Evolutionary conservation across 495 filamentous ascomycete species (phyloP).

Genomic region (Penicillium maclennaniae): DNA sequence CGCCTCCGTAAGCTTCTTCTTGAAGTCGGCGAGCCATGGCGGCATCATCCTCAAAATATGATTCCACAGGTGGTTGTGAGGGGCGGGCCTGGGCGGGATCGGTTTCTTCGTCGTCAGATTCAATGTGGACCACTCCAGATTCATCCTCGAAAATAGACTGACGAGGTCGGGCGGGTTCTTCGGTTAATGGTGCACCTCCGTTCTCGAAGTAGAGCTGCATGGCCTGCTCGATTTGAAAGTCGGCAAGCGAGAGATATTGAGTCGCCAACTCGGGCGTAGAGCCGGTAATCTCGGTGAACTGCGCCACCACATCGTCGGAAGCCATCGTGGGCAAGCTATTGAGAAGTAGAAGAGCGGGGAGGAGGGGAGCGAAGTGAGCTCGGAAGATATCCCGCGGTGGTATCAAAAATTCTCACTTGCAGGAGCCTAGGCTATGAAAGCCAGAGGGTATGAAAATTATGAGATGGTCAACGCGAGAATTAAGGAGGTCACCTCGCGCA

Average conservation of each 20-base stretch:
- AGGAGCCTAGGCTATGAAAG: background rate
- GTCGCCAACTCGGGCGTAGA: slow-evolving; percentile 59
- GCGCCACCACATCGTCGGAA: slow-evolving; percentile 40
- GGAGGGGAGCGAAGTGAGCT: slow-evolving; percentile 5
- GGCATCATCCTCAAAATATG: slow-evolving; percentile 75
- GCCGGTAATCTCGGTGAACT: slow-evolving; percentile 62
- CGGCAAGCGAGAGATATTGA: slow-evolving; percentile 77
- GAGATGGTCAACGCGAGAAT: slow-evolving; percentile 21
- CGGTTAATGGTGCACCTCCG: slow-evolving; percentile 53
- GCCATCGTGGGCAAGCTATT: slow-evolving; percentile 58
- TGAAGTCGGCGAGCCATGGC: slow-evolving; percentile 88
- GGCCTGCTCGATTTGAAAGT: slow-evolving; percentile 77
- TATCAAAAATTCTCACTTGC: background rate
- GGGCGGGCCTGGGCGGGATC: slow-evolving; percentile 4
- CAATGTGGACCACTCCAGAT: slow-evolving; percentile 64
- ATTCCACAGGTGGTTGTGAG: slow-evolving; percentile 8
- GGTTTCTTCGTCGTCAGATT: slow-evolving; percentile 68
- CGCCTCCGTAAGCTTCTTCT: slow-evolving; percentile 77
- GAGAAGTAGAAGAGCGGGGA: slow-evolving; percentile 26
- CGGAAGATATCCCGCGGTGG: background rate
- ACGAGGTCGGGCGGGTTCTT: slow-evolving; percentile 30
- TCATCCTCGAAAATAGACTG: slow-evolving; percentile 44
- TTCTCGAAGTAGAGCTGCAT: slow-evolving; percentile 87
- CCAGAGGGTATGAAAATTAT: background rate
- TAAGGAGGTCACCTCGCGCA: slow-evolving; percentile 5